A percentile compares a stretch with the other conserved stretches of the same genome.
Conservation (phyloP, 345 rosid species). For the Gossypioides kirkii region DNA sequence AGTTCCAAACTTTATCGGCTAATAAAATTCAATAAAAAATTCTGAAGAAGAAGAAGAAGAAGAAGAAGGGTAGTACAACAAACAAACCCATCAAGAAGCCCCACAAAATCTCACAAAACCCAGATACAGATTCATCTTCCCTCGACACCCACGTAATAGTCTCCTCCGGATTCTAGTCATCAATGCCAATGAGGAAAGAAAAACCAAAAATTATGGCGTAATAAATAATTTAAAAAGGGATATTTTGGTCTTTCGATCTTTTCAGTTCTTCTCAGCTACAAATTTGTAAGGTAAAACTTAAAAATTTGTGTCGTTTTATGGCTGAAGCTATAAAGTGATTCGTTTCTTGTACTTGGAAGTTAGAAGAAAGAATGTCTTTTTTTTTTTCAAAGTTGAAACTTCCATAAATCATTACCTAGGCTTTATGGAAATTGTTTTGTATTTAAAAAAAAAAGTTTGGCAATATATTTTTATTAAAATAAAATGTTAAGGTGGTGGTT, state of each 20-base stretch:
- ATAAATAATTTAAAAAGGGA: slow-evolving; percentile 8
- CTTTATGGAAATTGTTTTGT: neutral
- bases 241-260: slow-evolving; percentile 2
- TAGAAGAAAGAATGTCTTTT: neutral
- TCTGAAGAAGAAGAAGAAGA: neutral
- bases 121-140: slow-evolving; percentile 26
- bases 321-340: slow-evolving; percentile 2
- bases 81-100: slow-evolving; percentile 22
- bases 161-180: slow-evolving; percentile 3
- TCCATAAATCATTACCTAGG: neutral
- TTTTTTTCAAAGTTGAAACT: neutral
- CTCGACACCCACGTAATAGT: slow-evolving; percentile 17
- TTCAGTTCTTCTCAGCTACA: neutral
- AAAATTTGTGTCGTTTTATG: neutral
- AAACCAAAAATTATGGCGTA: neutral
- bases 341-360: slow-evolving; percentile 20
- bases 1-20: slow-evolving; percentile 3
- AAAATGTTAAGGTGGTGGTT: neutral
- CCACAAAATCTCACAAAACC: slow-evolving; percentile 17
- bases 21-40: slow-evolving; percentile 5
- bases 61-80: slow-evolving; percentile 8
- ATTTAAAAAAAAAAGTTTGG: neutral
- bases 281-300: neutral
- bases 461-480: neutral
- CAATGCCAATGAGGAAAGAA: neutral